Evolutionary conservation across 495 filamentous ascomycete genomes (phyloP).

Genomic region (Parathielavia hyrcaniae): DNA sequence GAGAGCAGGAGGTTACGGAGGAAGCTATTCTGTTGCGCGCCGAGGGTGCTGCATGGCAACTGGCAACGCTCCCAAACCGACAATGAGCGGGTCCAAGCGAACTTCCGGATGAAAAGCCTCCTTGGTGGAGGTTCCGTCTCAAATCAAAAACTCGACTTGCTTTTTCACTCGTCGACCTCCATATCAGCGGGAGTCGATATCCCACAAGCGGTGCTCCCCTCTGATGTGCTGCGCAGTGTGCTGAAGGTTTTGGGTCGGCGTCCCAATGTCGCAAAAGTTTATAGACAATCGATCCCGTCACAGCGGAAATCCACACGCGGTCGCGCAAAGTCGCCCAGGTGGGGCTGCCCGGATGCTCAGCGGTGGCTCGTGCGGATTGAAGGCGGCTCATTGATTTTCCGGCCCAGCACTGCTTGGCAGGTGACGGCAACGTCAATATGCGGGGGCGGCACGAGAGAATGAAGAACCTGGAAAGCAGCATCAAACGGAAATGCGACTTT

Average conservation of each 20-base stretch:
- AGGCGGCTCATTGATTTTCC: too few species aligned
- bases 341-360: too few species aligned
- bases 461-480: too few species aligned
- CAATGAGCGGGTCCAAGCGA: slow-evolving; percentile 4
- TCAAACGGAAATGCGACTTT: too few species aligned
- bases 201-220: neutral
- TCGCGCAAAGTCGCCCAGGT: too few species aligned
- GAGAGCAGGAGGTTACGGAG: slow-evolving; percentile 1
- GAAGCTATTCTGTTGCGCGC: slow-evolving; percentile 27
- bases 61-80: slow-evolving; percentile 10
- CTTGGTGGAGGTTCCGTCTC: neutral
- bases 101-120: neutral
- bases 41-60: slow-evolving; percentile 27
- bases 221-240: slow-evolving; percentile 4
- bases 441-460: too few species aligned
- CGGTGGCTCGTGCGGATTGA: too few species aligned
- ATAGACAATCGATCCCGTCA: neutral
- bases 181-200: slow-evolving; percentile 2
- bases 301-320: neutral
- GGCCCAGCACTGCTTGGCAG: too few species aligned
- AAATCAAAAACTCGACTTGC: neutral
- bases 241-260: neutral
- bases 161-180: slow-evolving; percentile 1
- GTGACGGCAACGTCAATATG: too few species aligned
- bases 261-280: slow-evolving; percentile 1